Evolutionary conservation across 192 early-diverging fungal species (phyloP).

Genomic region (Coemansia umbellata): DNA sequence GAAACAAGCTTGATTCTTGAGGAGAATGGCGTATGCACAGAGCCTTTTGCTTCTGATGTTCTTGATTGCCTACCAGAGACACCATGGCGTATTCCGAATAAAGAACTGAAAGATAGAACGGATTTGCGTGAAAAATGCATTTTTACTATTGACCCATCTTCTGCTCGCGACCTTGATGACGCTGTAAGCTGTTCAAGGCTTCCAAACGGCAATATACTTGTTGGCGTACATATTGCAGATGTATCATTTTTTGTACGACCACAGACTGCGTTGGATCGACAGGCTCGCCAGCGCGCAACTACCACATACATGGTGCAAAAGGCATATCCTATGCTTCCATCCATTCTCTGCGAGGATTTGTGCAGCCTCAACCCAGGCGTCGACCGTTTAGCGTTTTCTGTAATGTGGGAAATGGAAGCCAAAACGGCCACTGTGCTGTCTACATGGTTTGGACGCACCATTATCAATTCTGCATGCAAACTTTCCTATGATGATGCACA

Average conservation of each 20-base stretch:
- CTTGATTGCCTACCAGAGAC: constrained; percentile 66
- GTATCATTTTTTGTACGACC: constrained; percentile 90
- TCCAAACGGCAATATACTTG: constrained; percentile 35
- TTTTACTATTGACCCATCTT: constrained; percentile 86
- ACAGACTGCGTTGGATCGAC: constrained; percentile 74
- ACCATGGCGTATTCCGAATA: constrained; percentile 76
- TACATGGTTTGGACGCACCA: constrained; percentile 83
- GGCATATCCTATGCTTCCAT: constrained; percentile 93
- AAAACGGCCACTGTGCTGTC: constrained; percentile 58
- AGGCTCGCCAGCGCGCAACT: constrained; percentile 82
- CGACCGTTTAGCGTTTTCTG: constrained; percentile 88
- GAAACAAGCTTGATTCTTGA: constrained; percentile 81
- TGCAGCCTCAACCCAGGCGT: constrained; percentile 85
- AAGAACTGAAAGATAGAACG: constrained; percentile 62
- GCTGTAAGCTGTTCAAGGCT: constrained; percentile 43
- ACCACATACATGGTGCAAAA: constrained; percentile 91
- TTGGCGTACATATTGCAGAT: constrained; percentile 91
- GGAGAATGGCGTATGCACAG: constrained; percentile 72
- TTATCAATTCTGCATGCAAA: constrained; percentile 89
- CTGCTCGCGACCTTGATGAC: constrained; percentile 50
- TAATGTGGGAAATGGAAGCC: constrained; percentile 57
- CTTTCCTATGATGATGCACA: constrained; percentile 96
- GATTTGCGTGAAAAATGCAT: constrained; percentile 70
- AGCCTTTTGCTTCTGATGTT: constrained; percentile 70
- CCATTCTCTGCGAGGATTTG: constrained; percentile 72